These are phyloP conservation scores for Phaseolus lunatus DNA, from an alignment of 306 rosid species.

Conservation along the genomic window DNA sequence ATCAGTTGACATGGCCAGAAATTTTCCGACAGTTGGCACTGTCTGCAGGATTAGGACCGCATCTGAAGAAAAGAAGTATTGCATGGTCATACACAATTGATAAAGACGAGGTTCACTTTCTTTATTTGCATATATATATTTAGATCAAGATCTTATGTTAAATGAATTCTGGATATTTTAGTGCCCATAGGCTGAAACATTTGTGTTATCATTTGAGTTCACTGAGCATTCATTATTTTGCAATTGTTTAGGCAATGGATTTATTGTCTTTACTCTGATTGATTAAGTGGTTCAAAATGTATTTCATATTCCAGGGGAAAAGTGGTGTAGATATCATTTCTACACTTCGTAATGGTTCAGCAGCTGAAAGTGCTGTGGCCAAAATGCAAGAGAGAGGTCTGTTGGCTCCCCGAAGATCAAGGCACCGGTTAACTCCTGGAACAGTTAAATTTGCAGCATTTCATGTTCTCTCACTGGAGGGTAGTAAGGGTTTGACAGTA, in stretches of 20 bases:
- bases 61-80: slow-evolving; percentile 75
- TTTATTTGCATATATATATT: slow-evolving; percentile 28
- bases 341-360: slow-evolving; percentile 93
- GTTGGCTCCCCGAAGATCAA: slow-evolving; percentile 85
- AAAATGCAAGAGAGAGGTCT: slow-evolving; percentile 96
- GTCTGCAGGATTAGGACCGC: slow-evolving; percentile 96
- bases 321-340: slow-evolving; percentile 83
- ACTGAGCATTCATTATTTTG: slow-evolving; percentile 4
- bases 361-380: slow-evolving; percentile 95
- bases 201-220: slow-evolving; percentile 21
- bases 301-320: slow-evolving; percentile 64
- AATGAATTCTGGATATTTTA: slow-evolving; percentile 5
- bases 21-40: slow-evolving; percentile 89
- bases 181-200: slow-evolving; percentile 21
- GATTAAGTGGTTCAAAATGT: slow-evolving; percentile 32
- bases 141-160: slow-evolving; percentile 16
- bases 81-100: slow-evolving; percentile 72
- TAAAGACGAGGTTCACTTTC: slow-evolving; percentile 75
- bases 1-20: slow-evolving; percentile 97
- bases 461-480: slow-evolving; percentile 97
- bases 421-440: slow-evolving; percentile 98
- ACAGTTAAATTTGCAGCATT: slow-evolving; percentile 99
- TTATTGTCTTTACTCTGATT: slow-evolving; percentile 1
- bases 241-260: slow-evolving; percentile 1
- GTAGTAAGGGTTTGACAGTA: slow-evolving; percentile 87